Base-by-base conservation (phyloP, 108 stramenopile genomes). In the Cyclotella cryptica region DNA sequence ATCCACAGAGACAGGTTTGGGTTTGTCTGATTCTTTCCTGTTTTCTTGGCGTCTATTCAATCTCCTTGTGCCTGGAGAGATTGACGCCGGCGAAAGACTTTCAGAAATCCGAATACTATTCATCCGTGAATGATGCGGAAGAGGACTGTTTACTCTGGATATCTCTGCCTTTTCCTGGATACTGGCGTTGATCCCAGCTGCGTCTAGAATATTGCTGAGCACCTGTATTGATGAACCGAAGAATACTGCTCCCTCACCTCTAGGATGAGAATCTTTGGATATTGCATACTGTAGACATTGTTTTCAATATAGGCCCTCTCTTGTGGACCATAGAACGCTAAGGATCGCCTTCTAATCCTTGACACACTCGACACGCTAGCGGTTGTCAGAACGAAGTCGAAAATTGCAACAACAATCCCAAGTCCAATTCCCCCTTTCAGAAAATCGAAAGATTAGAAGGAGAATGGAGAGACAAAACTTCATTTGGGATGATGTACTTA, bases 211-310 rank as follows among this genome's bases (percentile, higher is more conserved):
- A 26, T 70, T 77, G 58, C 79, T 75, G 10, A 95, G 66, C 21
- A 89, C 47, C 41, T 85, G 81, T 76, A 93, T 69, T 3, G 92
- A 86, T 0, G 88, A 88, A 11, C 95, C 95, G 76, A 96, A 96
- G 60, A 96, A 96, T 10, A 96, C 70, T 1, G 91, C 82, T 22
- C 92, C 95, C 84, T 81, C 3, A 92, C 57, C 59, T 96, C 95
- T 24, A 93, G 29, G 0, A 88, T 90, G 3, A 93, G 64, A 66
- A 96, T 90, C 61, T 88, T 82, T 7, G 90, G 88, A 54, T 55
- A 29, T 17, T 84, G 30, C 11, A 67, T 39, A 49, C 87, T 74
- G 66, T 96, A 96, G 17, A 76, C 92, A 57, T 85, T 76, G 27
- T 86, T 77, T 21, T 93, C 85, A 35, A 96, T 66, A 10, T 91